phyloP scores from a whole-genome alignment of 140 eudicot genomes.

The Bidens hawaiensis region DNA sequence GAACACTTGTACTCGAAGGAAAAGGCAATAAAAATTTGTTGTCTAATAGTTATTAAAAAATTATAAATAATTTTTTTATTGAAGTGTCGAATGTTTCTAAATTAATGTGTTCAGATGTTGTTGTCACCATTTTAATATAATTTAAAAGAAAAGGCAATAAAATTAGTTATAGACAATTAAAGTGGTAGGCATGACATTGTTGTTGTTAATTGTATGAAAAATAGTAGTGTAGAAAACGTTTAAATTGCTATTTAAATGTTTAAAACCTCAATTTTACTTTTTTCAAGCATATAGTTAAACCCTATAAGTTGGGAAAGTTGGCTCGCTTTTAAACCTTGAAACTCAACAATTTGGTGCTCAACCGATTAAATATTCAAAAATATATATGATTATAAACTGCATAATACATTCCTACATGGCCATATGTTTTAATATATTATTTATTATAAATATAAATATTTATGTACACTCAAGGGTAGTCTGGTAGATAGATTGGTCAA shows the following conservation, averaged over 20 bases:
- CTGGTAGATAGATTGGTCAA: too few relatives aligned
- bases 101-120: not conserved
- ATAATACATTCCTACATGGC: not conserved
- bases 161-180: not conserved
- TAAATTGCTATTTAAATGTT: not conserved
- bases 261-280: not conserved
- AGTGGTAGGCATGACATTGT: not conserved
- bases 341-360: not conserved
- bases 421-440: too few relatives aligned
- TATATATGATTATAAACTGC: not conserved
- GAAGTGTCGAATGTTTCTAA: not conserved
- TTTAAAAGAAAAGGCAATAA: not conserved
- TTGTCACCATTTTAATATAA: not conserved
- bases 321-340: not conserved
- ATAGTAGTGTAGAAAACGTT: not conserved
- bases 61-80: not conserved
- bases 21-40: too few relatives aligned
- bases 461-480: not conserved
- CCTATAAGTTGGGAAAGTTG: not conserved
- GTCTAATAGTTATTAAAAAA: too few relatives aligned
- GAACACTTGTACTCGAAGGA: too few relatives aligned
- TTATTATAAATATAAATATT: too few relatives aligned
- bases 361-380: not conserved
- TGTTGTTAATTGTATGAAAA: not conserved
- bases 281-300: not conserved